Evolutionary conservation across 441 rosid species (phyloP).

Genomic region (Populus hybrid): DNA sequence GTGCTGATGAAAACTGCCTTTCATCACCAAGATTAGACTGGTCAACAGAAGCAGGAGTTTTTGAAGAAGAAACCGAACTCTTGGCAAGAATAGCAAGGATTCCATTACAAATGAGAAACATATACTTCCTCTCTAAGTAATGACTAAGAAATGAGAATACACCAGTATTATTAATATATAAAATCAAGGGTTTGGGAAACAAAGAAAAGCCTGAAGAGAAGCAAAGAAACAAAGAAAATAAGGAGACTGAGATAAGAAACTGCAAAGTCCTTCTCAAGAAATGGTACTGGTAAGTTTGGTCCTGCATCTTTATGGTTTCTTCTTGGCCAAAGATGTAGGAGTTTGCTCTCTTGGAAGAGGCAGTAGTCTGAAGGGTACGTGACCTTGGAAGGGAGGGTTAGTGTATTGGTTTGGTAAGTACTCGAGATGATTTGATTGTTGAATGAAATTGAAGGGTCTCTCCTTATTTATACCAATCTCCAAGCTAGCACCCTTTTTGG

Average conservation of each 20-base stretch:
- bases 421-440: background rate
- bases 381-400: background rate
- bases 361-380: background rate
- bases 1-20: background rate
- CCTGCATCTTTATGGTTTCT: background rate
- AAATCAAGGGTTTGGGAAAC: slow-evolving; percentile 29
- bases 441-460: slow-evolving; percentile 2
- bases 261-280: slow-evolving; percentile 25
- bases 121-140: slow-evolving; percentile 44
- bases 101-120: slow-evolving; percentile 54
- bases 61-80: slow-evolving; percentile 12
- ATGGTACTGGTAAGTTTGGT: slow-evolving; percentile 3
- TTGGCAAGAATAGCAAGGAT: slow-evolving; percentile 51
- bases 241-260: slow-evolving; percentile 15
- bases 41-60: background rate
- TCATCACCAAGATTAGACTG: background rate
- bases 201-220: slow-evolving; percentile 28
- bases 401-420: background rate
- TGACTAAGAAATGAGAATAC: slow-evolving; percentile 34
- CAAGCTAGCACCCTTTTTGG: background rate
- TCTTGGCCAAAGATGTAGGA: background rate
- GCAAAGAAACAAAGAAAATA: slow-evolving; percentile 21
- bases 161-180: slow-evolving; percentile 28
- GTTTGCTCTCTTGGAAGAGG: background rate
- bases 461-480: slow-evolving; percentile 7